A percentile compares a stretch with the other conserved stretches of the same genome.
Conservation (phyloP, 192 early-diverging fungal genomes). For the Mortierella hygrophila region DNA sequence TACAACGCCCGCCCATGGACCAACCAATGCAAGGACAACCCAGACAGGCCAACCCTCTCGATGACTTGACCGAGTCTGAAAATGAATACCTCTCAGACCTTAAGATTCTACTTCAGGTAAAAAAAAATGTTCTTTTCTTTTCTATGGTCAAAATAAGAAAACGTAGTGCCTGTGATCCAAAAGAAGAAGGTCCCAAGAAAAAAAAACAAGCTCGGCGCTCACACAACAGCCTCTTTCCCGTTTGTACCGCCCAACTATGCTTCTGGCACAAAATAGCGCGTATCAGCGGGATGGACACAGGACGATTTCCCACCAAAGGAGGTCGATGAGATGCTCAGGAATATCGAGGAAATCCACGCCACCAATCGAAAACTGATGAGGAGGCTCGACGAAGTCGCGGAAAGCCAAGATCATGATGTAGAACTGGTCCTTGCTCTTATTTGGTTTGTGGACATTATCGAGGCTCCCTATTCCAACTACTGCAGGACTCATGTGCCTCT, state of each 20-base stretch:
- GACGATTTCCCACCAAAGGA: slow-evolving; percentile 61
- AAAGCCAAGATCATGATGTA: background rate
- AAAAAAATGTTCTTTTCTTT: background rate
- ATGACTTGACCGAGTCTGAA: slow-evolving; percentile 66
- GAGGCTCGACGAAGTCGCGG: slow-evolving; percentile 9
- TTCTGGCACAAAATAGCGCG: slow-evolving; percentile 41
- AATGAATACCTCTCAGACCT: slow-evolving; percentile 61
- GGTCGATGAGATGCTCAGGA: slow-evolving; percentile 60
- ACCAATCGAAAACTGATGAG: slow-evolving; percentile 59
- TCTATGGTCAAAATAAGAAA: background rate
- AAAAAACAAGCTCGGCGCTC: slow-evolving; percentile 3
- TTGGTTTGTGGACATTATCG: slow-evolving; percentile 64
- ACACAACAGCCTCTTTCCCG: background rate
- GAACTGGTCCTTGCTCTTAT: slow-evolving; percentile 14
- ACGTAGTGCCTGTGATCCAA: background rate
- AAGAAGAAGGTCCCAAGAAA: background rate
- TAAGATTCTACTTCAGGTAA: slow-evolving; percentile 63
- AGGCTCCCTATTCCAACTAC: slow-evolving; percentile 67
- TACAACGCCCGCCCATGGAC: slow-evolving; percentile 45
- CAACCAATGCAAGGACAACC: slow-evolving; percentile 8
- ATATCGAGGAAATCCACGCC: slow-evolving; percentile 58
- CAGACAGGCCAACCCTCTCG: slow-evolving; percentile 55
- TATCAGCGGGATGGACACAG: slow-evolving; percentile 64
- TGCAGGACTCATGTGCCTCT: slow-evolving; percentile 58
- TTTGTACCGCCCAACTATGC: background rate